phyloP scores from a whole-genome alignment of 192 early-diverging fungal species.

The Coemansia sp. region DNA sequence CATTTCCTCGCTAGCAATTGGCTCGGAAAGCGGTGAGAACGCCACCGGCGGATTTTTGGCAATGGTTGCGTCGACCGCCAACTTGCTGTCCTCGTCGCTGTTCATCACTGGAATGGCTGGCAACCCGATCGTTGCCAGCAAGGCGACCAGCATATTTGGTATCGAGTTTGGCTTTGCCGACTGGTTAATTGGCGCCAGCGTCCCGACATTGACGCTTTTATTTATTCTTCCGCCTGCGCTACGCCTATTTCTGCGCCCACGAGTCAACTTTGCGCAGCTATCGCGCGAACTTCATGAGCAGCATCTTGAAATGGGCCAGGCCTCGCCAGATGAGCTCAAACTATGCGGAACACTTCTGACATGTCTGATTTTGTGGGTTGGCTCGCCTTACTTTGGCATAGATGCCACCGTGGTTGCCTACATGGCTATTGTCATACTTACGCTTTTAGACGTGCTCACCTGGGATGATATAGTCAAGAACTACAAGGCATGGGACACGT shows the following conservation, averaged over 20 bases:
- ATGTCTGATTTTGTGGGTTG: constrained; percentile 68
- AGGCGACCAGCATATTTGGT: constrained; percentile 62
- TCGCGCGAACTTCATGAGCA: constrained; percentile 33
- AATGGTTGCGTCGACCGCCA: constrained; percentile 67
- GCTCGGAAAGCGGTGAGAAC: constrained; percentile 22
- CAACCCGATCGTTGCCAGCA: constrained; percentile 71
- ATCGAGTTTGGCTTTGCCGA: constrained; percentile 69
- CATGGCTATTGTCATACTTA: constrained; percentile 60
- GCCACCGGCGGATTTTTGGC: constrained; percentile 63
- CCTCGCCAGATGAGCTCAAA: constrained; percentile 39
- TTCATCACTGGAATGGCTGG: constrained; percentile 76
- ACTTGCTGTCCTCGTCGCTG: constrained; percentile 72
- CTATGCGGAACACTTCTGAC: constrained; percentile 58
- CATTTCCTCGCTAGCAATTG: constrained; percentile 57
- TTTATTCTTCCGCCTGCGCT: constrained; percentile 36
- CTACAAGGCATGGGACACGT: constrained; percentile 77
- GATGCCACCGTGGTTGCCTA: constrained; percentile 73
- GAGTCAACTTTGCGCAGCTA: constrained; percentile 22
- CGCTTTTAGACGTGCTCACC: constrained; percentile 61
- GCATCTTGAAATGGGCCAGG: constrained; percentile 17
- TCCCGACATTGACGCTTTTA: constrained; percentile 55
- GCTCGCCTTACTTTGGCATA: constrained; percentile 60
- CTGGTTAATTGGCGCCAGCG: constrained; percentile 63
- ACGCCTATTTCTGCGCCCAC: constrained; percentile 33
- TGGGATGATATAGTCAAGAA: constrained; percentile 74